A percentile compares a stretch with the other conserved stretches of the same genome.
Evolutionary conservation across 192 early-diverging fungal genomes (phyloP).

Genomic region (Dissophora ornata): DNA sequence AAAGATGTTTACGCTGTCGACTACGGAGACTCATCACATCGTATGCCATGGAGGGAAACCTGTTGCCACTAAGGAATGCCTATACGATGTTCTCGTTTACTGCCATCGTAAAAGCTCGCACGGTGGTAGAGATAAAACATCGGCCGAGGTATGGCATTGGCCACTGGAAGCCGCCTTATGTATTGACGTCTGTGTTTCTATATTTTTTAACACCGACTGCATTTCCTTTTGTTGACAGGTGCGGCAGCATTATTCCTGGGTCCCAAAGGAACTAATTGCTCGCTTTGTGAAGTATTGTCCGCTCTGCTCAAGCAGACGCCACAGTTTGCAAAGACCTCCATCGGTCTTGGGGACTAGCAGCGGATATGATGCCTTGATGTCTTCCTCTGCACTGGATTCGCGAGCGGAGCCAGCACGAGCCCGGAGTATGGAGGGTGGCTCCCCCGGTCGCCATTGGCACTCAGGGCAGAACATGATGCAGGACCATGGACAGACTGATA

Average conservation of each 20-base stretch:
- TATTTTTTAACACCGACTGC: too few relatives aligned
- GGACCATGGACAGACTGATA: neutral
- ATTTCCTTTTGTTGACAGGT: slow-evolving; percentile 38
- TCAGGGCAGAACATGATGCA: neutral
- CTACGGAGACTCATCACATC: slow-evolving; percentile 38
- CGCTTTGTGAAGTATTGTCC: slow-evolving; percentile 62
- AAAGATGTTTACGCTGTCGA: slow-evolving; percentile 64
- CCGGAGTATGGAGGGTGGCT: neutral
- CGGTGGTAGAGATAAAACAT: slow-evolving; percentile 66
- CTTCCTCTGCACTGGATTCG: neutral
- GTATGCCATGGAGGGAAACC: slow-evolving; percentile 65
- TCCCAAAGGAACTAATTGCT: slow-evolving; percentile 61
- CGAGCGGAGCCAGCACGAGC: neutral
- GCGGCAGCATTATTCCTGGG: slow-evolving; percentile 60
- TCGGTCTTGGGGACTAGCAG: neutral
- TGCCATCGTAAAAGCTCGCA: slow-evolving; percentile 63
- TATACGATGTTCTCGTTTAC: slow-evolving; percentile 60
- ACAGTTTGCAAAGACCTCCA: slow-evolving; percentile 40
- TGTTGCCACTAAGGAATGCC: slow-evolving; percentile 61
- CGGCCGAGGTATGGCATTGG: slow-evolving; percentile 58
- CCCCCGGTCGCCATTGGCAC: slow-evolving; percentile 1
- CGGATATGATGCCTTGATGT: neutral
- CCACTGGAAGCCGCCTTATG: too few relatives aligned
- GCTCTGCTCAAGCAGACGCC: slow-evolving; percentile 53
- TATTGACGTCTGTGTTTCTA: too few relatives aligned